phyloP scores from a whole-genome alignment of 495 filamentous ascomycete species.

The Hypoxylon lienhwacheense region DNA sequence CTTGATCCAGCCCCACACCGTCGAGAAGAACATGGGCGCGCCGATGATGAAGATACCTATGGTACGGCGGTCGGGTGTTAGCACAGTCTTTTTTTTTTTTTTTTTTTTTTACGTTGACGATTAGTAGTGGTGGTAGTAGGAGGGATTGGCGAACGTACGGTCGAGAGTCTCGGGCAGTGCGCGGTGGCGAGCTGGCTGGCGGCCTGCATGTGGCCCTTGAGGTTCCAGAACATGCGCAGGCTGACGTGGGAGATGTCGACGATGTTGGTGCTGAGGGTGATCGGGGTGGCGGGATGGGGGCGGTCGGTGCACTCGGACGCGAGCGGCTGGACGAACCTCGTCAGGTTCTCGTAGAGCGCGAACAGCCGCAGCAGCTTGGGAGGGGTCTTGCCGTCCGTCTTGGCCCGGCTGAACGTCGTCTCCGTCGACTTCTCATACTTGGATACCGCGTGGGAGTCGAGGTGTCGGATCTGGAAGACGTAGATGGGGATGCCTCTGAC shows the following conservation, averaged over 20 bases:
- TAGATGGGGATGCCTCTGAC: conserved; percentile 82
- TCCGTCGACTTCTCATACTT: conserved; percentile 67
- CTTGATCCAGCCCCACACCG: conserved; percentile 94
- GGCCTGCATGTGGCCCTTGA: conserved; percentile 90
- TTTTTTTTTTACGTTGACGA: no score
- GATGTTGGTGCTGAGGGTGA: conserved; percentile 86
- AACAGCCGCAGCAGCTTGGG: conserved; percentile 77
- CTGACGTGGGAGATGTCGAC: conserved; percentile 84
- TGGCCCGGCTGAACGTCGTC: conserved; percentile 55
- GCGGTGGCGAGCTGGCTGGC: conserved; percentile 83
- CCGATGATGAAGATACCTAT: conserved; percentile 68
- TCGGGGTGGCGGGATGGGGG: conserved; percentile 70
- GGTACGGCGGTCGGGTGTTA: conserved; percentile 8
- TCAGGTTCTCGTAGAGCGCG: conserved; percentile 85
- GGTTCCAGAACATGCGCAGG: conserved; percentile 89
- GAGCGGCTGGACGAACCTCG: conserved; percentile 82
- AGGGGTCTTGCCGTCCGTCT: conserved; percentile 62
- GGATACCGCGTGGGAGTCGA: conserved; percentile 76
- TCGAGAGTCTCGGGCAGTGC: conserved; percentile 92
- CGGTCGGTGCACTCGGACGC: conserved; percentile 70
- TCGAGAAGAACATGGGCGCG: conserved; percentile 87
- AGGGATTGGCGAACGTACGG: conserved; percentile 50
- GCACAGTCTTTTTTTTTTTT: conserved; percentile 1
- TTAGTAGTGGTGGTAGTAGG: no score
- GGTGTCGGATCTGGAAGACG: conserved; percentile 79